Conservation (phyloP, 129 eudicot genomes). For the Artemisia annua region DNA sequence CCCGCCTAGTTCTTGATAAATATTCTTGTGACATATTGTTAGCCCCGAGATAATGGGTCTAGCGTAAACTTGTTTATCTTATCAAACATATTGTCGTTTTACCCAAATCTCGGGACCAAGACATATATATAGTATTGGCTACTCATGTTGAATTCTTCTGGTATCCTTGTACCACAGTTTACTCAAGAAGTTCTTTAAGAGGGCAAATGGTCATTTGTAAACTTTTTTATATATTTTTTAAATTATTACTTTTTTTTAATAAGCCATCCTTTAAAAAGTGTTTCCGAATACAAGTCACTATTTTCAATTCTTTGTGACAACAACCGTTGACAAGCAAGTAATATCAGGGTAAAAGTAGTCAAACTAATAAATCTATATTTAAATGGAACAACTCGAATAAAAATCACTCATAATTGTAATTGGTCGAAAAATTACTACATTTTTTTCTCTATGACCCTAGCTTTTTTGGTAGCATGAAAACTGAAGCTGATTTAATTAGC, state of each 20-base stretch:
- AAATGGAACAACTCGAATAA: not conserved
- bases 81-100: too few species aligned
- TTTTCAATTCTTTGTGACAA: conserved; percentile 1
- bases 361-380: conserved; percentile 6
- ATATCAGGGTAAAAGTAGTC: conserved; percentile 15
- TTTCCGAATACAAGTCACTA: not conserved
- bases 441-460: not conserved
- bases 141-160: too few species aligned
- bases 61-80: too few species aligned
- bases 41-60: too few species aligned
- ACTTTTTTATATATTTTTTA: too few species aligned
- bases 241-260: not conserved
- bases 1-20: too few species aligned
- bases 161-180: too few species aligned
- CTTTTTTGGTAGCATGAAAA: conserved; percentile 18
- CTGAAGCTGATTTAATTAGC: not conserved
- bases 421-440: not conserved
- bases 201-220: not conserved
- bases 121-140: too few species aligned
- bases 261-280: not conserved
- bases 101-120: too few species aligned
- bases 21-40: too few species aligned
- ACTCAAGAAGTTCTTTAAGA: not conserved
- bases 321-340: conserved; percentile 12
- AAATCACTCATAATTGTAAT: not conserved